phyloP scores from a whole-genome alignment of 2,329 filamentous ascomycete species.

The Septoria petroselini region DNA sequence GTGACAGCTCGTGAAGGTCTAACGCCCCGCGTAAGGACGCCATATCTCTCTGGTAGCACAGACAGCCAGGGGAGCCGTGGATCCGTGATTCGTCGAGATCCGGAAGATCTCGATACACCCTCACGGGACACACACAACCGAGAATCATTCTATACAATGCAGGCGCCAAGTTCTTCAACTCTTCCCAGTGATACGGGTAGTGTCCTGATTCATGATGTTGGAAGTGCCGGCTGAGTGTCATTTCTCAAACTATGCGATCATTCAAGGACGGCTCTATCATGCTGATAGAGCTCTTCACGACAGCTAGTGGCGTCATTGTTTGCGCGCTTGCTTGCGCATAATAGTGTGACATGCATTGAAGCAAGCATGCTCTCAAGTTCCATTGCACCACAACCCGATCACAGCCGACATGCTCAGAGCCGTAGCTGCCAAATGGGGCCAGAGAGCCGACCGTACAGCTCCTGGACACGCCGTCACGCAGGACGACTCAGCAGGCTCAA shows the following conservation, averaged over 20 bases:
- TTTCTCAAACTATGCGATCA: too few relatives aligned
- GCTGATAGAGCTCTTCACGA: not conserved
- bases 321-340: not conserved
- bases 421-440: too few relatives aligned
- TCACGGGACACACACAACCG: not conserved
- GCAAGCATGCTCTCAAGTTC: not conserved
- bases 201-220: constrained; percentile 27
- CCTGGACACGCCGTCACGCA: too few relatives aligned
- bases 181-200: constrained; percentile 32
- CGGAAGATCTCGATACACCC: constrained; percentile 11
- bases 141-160: constrained; percentile 13
- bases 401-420: not conserved
- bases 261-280: too few relatives aligned
- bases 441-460: not conserved
- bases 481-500: not conserved
- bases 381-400: not conserved
- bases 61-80: constrained; percentile 30
- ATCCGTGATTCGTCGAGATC: constrained; percentile 28
- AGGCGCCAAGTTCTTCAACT: constrained; percentile 24
- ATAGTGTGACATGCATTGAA: not conserved
- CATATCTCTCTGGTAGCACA: constrained; percentile 24
- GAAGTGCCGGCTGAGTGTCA: constrained; percentile 7
- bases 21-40: constrained; percentile 25
- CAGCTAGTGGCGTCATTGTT: not conserved
- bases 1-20: constrained; percentile 31